Evolutionary conservation across 345 rosid species (phyloP), one percentile per base, ranked within the genome.

Genomic region (Rubroshorea leprosula): DNA sequence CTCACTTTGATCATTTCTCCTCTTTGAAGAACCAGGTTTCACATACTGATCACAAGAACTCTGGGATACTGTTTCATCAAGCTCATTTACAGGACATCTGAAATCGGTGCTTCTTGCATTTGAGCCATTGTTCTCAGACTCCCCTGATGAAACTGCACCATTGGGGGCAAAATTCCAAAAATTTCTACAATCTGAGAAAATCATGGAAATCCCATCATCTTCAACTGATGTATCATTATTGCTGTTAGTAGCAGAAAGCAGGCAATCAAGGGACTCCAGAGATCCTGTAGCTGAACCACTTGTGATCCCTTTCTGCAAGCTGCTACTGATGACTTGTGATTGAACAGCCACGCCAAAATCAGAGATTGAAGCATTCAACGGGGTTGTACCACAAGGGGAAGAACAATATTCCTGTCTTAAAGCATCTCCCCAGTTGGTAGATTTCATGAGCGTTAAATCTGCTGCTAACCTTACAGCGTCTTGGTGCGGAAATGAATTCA

Each of bases 191-290:
- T 75, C 88, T 12, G 86, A 75, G 76, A 88, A 79, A 41, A 87
- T 78, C 58, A 73, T 69, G 20, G 97, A 87, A 27, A 80, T 78
- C 43, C 83, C 87, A 61, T 81, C 90, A 45, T 87, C 94, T 69
- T 83, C 91, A 1, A 58, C 66, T 1, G 81, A 67, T 39, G 83
- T 74, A n/a, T 80, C 78, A 2, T 77, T 76, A 80, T 75, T 82
- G 80, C 85, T 81, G 46, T 81, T 90, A 27, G 84, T 65, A 1
- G 74, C 87, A 31, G 94, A 87, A 25, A 85, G 55, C 72, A 90
- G 74, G 74, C 96, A 80, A 60, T 83, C 96, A 1, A 84, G 63
- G 11, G 96, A 76, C 27, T 73, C 83, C 0, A 74, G 61, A 51
- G 82, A 75, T 29, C 60, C 68, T 20, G 73, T 56, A 16, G 69